Conservation (phyloP, 192 early-diverging fungal genomes). For the Coemansia sp. region DNA sequence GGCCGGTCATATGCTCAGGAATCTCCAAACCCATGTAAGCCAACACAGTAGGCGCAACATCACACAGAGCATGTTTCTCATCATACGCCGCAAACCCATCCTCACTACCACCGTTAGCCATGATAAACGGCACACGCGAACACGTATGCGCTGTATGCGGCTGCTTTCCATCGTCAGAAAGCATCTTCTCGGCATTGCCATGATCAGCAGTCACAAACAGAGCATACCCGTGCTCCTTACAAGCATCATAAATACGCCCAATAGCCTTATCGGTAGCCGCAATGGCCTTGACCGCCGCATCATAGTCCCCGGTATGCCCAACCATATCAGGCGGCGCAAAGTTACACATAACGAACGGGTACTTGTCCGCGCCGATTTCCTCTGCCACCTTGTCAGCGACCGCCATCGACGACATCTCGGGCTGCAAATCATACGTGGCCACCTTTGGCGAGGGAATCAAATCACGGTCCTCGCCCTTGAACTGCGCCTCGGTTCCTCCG, state of each 20-base stretch:
- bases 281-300: conserved; percentile 88
- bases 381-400: conserved; percentile 92
- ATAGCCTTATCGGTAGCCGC: conserved; percentile 95
- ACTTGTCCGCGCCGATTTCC: conserved; percentile 72
- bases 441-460: conserved; percentile 93
- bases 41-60: conserved; percentile 96
- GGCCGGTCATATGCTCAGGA: conserved; percentile 96
- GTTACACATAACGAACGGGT: conserved; percentile 97
- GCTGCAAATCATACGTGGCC: conserved; percentile 96
- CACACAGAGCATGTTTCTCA: conserved; percentile 78
- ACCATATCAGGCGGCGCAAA: conserved; percentile 99
- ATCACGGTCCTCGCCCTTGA: conserved; percentile 83
- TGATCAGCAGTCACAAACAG: conserved; percentile 98
- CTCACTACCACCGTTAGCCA: conserved; percentile 63
- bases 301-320: conserved; percentile 96
- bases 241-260: conserved; percentile 90
- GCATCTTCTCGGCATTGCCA: conserved; percentile 99
- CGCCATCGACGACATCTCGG: conserved; percentile 89
- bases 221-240: conserved; percentile 82
- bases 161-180: conserved; percentile 74
- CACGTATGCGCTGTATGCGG: conserved; percentile 99
- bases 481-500: conserved; percentile 94
- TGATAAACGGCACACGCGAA: conserved; percentile 87
- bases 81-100: conserved; percentile 58
- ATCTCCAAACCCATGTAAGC: conserved; percentile 87